These are phyloP conservation scores for Aureobasidium pullulans DNA, from an alignment of 2,329 filamentous ascomycete genomes.

Conservation along the genomic window DNA sequence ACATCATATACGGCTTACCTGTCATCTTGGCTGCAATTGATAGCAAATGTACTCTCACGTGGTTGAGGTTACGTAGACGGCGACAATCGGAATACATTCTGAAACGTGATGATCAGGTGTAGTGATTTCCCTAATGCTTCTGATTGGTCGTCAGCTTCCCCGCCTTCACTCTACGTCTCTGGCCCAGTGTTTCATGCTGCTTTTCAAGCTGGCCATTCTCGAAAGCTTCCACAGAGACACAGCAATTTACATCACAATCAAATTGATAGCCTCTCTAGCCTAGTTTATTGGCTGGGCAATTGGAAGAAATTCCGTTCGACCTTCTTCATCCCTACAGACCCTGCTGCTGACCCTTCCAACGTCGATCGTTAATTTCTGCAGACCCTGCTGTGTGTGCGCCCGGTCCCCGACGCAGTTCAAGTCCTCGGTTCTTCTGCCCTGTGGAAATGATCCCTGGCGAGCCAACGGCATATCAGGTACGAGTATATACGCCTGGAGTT, in stretches of 20 bases:
- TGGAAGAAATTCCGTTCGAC: neutral
- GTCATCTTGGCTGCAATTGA: conserved; percentile 5
- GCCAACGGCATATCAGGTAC: conserved; percentile 2
- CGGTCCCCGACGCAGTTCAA: neutral
- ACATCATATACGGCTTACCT: conserved; percentile 9
- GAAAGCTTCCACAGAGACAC: conserved; percentile 6
- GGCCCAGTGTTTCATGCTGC: conserved; percentile 9
- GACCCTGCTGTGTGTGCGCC: conserved; percentile 8
- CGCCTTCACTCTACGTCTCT: neutral
- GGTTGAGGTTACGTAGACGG: neutral
- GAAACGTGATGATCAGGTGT: conserved; percentile 1
- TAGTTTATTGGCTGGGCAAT: neutral
- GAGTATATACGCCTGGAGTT: neutral
- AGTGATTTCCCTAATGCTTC: neutral
- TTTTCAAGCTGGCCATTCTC: neutral
- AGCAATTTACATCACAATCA: conserved; percentile 4
- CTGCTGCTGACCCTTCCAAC: neutral
- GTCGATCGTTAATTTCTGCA: conserved; percentile 11
- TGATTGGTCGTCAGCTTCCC: neutral
- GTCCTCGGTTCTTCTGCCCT: conserved; percentile 8
- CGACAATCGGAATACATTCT: neutral
- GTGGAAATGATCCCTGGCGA: conserved; percentile 3
- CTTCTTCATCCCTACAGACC: conserved; percentile 10
- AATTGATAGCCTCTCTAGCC: neutral
- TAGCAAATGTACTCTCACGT: neutral